Base-by-base conservation (phyloP, 371 early-diverging fungal genomes). In the Mortierella polycephala region DNA sequence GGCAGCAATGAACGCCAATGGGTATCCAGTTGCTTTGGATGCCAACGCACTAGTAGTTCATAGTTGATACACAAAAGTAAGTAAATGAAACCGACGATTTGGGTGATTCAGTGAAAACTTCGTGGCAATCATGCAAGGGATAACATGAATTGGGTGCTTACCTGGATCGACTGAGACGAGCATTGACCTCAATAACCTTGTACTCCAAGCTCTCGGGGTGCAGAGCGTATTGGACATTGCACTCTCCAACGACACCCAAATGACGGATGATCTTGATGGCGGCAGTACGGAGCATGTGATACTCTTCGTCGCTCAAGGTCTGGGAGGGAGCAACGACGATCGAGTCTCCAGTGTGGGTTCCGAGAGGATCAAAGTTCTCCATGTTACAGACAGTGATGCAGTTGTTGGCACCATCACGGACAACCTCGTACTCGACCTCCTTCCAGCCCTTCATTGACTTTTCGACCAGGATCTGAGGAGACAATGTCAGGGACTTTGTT, bases 381-480 rank as follows among this genome's bases (percentile, higher is more conserved):
- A 96, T 98, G 89, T 98, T 98, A 86, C 98, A 98, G 57, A 98
- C 96, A 37, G 98, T 96, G 69, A 98, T 95, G 84, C 98, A 98
- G 87, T 98, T 98, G 85, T 98, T 90, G 57, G 89, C 87, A 60
- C 92, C 88, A 84, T 98, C 98, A 79, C 98, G 93, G 47, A 98
- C 96, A n/a, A 98, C 97, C 83, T 98, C 98, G 81, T 98, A 98
- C 83, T 98, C 98, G 62, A 98, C 89, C 83, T 97, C 98, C 83
- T 98, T 96, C 97, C 98, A 98, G 18, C 98, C 98, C 84, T 95
- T 95, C 96, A 98, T 96, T n/a, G 92, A 92, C 69, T 89, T 84
- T 73, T 98, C 97, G 50, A 98, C 93, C 62, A 98, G 87, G 44
- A 98, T 87, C 83, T 98, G 97, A 59, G 96, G 95, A 14, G 91